Evolutionary conservation across 2,329 filamentous ascomycete genomes (phyloP).

Genomic region (Xylariaceae sp.): DNA sequence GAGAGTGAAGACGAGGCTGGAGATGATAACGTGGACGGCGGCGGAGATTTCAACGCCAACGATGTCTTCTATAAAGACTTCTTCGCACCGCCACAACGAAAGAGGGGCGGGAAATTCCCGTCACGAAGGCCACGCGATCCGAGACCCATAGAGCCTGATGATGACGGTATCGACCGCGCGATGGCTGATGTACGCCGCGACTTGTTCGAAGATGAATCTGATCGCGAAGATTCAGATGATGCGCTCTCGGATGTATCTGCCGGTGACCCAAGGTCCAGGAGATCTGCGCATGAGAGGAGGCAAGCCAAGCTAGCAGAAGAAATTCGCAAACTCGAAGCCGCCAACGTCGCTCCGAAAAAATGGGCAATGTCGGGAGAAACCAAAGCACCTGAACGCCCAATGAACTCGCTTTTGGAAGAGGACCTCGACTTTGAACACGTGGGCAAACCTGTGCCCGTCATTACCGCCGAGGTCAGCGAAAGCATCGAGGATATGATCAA

Average conservation of each 20-base stretch:
- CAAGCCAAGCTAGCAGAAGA: constrained; percentile 82
- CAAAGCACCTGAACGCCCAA: constrained; percentile 67
- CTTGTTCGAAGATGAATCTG: constrained; percentile 74
- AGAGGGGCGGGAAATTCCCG: constrained; percentile 51
- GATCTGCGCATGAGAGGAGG: constrained; percentile 77
- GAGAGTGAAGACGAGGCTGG: constrained; percentile 59
- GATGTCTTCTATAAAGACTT: constrained; percentile 89
- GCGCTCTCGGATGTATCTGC: constrained; percentile 59
- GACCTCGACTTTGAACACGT: constrained; percentile 93
- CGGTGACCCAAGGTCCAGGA: constrained; percentile 62
- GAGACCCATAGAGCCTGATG: constrained; percentile 37
- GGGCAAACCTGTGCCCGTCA: constrained; percentile 89
- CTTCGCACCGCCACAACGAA: constrained; percentile 77
- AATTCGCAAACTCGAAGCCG: constrained; percentile 84
- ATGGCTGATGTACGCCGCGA: constrained; percentile 85
- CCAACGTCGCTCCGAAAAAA: constrained; percentile 79
- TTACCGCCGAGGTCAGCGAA: constrained; percentile 85
- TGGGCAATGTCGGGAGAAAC: constrained; percentile 92
- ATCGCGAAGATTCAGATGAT: constrained; percentile 56
- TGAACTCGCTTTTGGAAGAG: constrained; percentile 89
- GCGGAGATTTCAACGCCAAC: constrained; percentile 63
- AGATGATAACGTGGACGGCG: constrained; percentile 48
- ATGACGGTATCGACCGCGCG: constrained; percentile 68
- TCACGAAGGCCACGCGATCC: constrained; percentile 32
- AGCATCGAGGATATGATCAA: constrained; percentile 93